Evolutionary conservation across 306 rosid species (phyloP).

Genomic region (Malus domestica): DNA sequence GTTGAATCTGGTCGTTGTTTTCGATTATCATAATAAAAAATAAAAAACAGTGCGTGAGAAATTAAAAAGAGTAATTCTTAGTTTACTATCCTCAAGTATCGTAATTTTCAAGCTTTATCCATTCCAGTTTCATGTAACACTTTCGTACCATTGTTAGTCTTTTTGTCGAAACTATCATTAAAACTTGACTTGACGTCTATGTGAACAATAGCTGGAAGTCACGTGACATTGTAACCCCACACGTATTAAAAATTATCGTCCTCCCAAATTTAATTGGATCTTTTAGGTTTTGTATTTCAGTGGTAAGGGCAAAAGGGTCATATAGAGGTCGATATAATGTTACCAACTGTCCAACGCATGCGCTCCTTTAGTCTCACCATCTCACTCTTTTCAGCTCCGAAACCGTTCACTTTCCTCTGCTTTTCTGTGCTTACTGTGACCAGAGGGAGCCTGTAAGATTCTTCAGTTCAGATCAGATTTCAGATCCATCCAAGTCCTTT

Average conservation of each 20-base stretch:
- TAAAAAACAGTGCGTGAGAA: too few species aligned
- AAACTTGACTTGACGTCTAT: rapidly evolving
- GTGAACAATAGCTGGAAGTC: rapidly evolving
- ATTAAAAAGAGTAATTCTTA: too few species aligned
- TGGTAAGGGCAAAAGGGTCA: neutral
- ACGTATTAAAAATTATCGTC: too few species aligned
- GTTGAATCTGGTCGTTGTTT: too few species aligned
- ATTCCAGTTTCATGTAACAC: too few species aligned
- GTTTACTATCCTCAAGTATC: rapidly evolving
- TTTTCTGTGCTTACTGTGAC: neutral
- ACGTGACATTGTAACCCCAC: rapidly evolving
- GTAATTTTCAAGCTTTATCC: too few species aligned
- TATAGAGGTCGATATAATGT: neutral
- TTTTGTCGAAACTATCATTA: rapidly evolving
- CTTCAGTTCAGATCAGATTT: neutral
- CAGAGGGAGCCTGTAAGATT: neutral
- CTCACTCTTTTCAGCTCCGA: neutral
- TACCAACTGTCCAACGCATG: neutral
- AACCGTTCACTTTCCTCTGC: neutral
- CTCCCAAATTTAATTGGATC: too few species aligned
- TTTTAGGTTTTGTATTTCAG: too few species aligned
- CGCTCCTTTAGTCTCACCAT: neutral
- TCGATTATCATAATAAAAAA: too few species aligned
- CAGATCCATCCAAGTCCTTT: neutral
- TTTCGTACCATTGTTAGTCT: too few species aligned